phyloP scores from a whole-genome alignment of 1,139 yeast species.

The Lizanozyma gosingica region DNA sequence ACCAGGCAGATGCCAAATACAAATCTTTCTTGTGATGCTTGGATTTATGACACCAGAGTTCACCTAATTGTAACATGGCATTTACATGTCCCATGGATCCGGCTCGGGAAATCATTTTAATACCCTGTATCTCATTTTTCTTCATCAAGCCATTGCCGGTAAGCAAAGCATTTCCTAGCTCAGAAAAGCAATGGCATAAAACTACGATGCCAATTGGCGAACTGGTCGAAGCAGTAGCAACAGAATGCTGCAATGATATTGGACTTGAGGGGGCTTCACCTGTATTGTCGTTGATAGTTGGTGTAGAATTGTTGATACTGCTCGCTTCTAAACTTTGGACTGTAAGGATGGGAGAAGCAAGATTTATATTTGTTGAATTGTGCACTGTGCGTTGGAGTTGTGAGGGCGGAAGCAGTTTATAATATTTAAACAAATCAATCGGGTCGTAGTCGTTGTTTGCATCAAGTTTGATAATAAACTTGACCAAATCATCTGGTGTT shows the following conservation, averaged over 20 bases:
- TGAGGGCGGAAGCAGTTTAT: slow-evolving; percentile 7
- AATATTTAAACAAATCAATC: slow-evolving; percentile 12
- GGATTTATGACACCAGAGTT: slow-evolving; percentile 54
- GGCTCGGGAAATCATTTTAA: slow-evolving; percentile 54
- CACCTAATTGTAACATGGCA: slow-evolving; percentile 67
- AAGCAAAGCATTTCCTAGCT: slow-evolving; percentile 53
- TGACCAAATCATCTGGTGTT: slow-evolving; percentile 28
- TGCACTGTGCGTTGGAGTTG: slow-evolving; percentile 3
- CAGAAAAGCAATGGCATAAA: slow-evolving; percentile 21
- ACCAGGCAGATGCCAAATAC: slow-evolving; percentile 62
- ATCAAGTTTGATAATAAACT: slow-evolving; percentile 12
- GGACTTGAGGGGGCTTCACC: slow-evolving; percentile 12
- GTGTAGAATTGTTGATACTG: slow-evolving; percentile 3
- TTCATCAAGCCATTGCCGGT: slow-evolving; percentile 52
- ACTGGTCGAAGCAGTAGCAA: slow-evolving; percentile 1
- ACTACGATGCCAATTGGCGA: background rate
- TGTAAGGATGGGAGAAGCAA: too few relatives aligned
- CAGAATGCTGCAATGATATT: slow-evolving; percentile 24
- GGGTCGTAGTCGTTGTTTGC: slow-evolving; percentile 20
- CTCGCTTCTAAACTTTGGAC: too few relatives aligned
- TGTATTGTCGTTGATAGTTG: slow-evolving; percentile 3
- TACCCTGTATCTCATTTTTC: slow-evolving; percentile 49
- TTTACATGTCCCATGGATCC: slow-evolving; percentile 63
- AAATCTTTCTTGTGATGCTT: slow-evolving; percentile 49
- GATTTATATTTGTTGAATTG: background rate